Conservation (phyloP, 139 green algal species). For the Chlamydomonas applanata region DNA sequence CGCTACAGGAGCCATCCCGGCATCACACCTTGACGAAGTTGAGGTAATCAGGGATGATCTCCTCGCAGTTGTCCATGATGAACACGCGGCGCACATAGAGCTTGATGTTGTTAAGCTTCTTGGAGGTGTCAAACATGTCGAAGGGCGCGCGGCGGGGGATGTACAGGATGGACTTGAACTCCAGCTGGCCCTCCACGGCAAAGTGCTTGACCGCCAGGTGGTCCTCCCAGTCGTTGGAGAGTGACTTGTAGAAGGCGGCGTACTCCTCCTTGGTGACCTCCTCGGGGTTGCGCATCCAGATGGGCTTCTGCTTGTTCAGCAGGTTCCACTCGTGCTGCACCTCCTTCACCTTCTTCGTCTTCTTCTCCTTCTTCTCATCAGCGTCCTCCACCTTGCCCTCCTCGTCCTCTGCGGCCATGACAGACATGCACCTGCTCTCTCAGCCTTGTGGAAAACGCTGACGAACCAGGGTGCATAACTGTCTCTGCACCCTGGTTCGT, state of each 20-base stretch:
- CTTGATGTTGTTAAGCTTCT: constrained; percentile 99
- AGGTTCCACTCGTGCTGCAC: constrained; percentile 94
- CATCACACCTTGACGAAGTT: constrained; percentile 31
- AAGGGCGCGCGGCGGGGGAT: constrained; percentile 94
- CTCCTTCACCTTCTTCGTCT: constrained; percentile 97
- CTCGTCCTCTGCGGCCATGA: constrained; percentile 39
- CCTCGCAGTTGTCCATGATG: constrained; percentile 99
- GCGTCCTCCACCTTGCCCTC: constrained; percentile 87
- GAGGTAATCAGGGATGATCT: constrained; percentile 38
- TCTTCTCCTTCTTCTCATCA: constrained; percentile 75
- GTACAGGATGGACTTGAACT: constrained; percentile 98
- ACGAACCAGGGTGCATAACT: no score
- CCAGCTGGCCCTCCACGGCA: constrained; percentile 96
- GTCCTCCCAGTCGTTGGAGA: constrained; percentile 99
- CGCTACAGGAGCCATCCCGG: no score
- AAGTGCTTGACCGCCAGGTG: constrained; percentile 97
- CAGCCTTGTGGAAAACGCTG: no score
- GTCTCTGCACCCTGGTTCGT: no score
- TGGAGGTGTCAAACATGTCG: constrained; percentile 96
- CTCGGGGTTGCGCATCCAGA: constrained; percentile 98
- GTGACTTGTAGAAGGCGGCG: constrained; percentile 94
- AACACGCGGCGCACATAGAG: constrained; percentile 99
- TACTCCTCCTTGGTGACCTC: constrained; percentile 97
- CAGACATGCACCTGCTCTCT: no score
- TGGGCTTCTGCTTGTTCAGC: constrained; percentile 99